Evolutionary conservation across 1,284 basidiomycete genomes (phyloP).

Genomic region (Malassezia psittaci): DNA sequence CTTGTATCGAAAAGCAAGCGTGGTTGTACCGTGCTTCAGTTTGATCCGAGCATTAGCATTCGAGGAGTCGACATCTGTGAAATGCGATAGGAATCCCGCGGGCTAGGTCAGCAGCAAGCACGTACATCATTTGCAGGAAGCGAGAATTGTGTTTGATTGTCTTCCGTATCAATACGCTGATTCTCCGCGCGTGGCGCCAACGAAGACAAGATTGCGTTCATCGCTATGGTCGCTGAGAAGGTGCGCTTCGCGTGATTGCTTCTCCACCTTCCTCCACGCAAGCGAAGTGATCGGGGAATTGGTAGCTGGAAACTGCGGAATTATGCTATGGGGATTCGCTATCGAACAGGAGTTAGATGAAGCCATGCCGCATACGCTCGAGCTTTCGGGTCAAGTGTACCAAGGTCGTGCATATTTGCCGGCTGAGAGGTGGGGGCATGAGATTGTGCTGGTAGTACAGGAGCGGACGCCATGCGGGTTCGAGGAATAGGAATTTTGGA

Average conservation of each 20-base stretch:
- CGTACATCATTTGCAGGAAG: slow-evolving; percentile 10
- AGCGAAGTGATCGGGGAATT: slow-evolving; percentile 11
- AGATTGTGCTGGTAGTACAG: background rate
- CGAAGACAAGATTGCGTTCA: slow-evolving; percentile 9
- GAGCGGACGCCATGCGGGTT: background rate
- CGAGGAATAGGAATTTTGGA: background rate
- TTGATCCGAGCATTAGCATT: slow-evolving; percentile 59
- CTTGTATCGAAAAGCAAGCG: slow-evolving; percentile 89
- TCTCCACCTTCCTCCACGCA: slow-evolving; percentile 2
- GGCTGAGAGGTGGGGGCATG: background rate
- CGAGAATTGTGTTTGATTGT: background rate
- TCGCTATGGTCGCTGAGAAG: background rate
- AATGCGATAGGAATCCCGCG: slow-evolving; percentile 39
- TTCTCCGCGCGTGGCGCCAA: slow-evolving; percentile 1
- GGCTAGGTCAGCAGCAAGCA: slow-evolving; percentile 19
- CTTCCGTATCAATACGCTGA: background rate
- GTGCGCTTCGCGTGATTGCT: background rate
- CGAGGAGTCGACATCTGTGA: slow-evolving; percentile 46
- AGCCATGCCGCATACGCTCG: slow-evolving; percentile 3
- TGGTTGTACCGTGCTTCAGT: slow-evolving; percentile 97
- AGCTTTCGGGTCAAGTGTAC: background rate
- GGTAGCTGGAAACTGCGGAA: background rate
- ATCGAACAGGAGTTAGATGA: background rate
- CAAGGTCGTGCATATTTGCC: background rate
- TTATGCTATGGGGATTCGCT: background rate